A percentile compares a stretch with the other conserved stretches of the same genome.
phyloP scores from a whole-genome alignment of 805 yeast genomes.

The Ogataea kodamae region DNA sequence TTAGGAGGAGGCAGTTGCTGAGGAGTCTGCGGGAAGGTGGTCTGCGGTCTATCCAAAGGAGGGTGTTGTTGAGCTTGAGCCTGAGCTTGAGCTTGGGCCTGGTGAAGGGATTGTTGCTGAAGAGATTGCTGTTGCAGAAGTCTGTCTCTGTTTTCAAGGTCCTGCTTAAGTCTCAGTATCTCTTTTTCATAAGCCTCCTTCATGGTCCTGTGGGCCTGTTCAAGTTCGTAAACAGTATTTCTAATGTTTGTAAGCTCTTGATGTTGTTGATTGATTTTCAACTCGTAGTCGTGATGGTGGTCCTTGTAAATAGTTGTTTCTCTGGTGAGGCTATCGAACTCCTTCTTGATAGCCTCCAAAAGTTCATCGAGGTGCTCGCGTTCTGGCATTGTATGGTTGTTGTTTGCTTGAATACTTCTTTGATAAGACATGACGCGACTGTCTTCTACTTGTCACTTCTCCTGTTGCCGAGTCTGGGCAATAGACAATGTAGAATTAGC shows the following conservation, averaged over 20 bases:
- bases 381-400: slow-evolving; percentile 25
- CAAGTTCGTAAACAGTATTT: slow-evolving; percentile 90
- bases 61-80: slow-evolving; percentile 26
- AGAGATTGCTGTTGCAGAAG: slow-evolving; percentile 41
- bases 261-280: slow-evolving; percentile 85
- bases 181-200: slow-evolving; percentile 96
- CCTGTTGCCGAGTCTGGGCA: slow-evolving; percentile 3
- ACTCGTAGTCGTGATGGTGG: slow-evolving; percentile 90
- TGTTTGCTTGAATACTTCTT: slow-evolving; percentile 23
- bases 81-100: slow-evolving; percentile 32
- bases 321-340: slow-evolving; percentile 76
- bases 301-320: slow-evolving; percentile 84
- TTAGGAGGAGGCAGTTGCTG: slow-evolving; percentile 37
- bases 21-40: slow-evolving; percentile 26
- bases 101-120: slow-evolving; percentile 33
- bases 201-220: slow-evolving; percentile 89
- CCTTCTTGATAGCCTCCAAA: slow-evolving; percentile 87
- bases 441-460: slow-evolving; percentile 5
- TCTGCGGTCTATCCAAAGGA: slow-evolving; percentile 18
- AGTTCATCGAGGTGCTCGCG: slow-evolving; percentile 54
- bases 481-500: slow-evolving; percentile 1
- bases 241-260: slow-evolving; percentile 92
- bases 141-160: slow-evolving; percentile 78
- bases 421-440: slow-evolving; percentile 27
- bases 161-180: slow-evolving; percentile 77